phyloP scores from a whole-genome alignment of 2,329 filamentous ascomycete species.

The Colletotrichum neosansevieriae region DNA sequence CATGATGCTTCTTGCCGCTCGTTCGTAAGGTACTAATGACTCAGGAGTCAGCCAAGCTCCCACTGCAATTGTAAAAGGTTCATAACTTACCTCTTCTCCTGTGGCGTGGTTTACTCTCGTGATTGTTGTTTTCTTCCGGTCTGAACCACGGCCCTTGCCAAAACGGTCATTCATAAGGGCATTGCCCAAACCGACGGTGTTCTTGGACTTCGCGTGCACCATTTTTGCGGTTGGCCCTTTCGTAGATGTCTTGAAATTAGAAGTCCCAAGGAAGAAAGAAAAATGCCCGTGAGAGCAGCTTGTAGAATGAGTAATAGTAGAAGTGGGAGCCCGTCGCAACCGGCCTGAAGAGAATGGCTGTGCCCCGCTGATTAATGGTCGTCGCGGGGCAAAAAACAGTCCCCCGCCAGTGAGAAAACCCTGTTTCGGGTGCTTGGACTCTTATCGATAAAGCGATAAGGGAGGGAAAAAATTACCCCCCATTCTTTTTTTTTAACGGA shows the following conservation, averaged over 20 bases:
- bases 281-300: conserved; percentile 26
- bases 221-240: conserved; percentile 54
- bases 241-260: conserved; percentile 1
- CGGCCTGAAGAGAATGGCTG: conserved; percentile 40
- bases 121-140: conserved; percentile 78
- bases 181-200: conserved; percentile 93
- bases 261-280: conserved; percentile 13
- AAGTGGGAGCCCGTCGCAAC: conserved; percentile 36
- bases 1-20: conserved; percentile 90
- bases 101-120: conserved; percentile 81
- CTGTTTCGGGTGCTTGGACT: conserved; percentile 4
- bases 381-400: conserved; percentile 44
- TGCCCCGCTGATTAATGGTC: conserved; percentile 43
- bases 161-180: conserved; percentile 99
- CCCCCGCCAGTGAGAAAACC: conserved; percentile 30
- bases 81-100: conserved; percentile 73
- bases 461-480: conserved; percentile 11
- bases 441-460: conserved; percentile 40
- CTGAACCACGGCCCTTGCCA: conserved; percentile 88
- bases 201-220: conserved; percentile 89
- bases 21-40: conserved; percentile 83
- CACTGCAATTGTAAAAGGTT: no score
- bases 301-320: conserved; percentile 37
- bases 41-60: conserved; percentile 41
- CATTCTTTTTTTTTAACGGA: conserved; percentile 15